Evolutionary conservation across 176 grass and related monocot genomes (phyloP).

Genomic region (sorghum (Sorghum bicolor)): DNA sequence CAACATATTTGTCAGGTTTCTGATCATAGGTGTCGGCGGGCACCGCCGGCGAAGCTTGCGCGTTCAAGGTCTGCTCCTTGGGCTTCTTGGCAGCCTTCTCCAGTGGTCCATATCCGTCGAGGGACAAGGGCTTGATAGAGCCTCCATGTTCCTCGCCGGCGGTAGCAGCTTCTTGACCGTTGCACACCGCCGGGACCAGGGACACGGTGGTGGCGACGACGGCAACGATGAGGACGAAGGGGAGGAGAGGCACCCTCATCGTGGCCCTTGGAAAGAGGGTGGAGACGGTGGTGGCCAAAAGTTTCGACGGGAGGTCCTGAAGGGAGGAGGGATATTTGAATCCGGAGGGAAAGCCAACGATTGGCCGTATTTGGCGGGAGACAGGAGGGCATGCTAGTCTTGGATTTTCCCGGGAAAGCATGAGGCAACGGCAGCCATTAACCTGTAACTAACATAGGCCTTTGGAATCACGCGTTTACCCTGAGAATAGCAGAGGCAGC

Average conservation of each 20-base stretch:
- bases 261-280: background rate
- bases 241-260: slow-evolving; percentile 28
- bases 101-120: background rate
- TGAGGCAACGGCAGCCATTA: background rate
- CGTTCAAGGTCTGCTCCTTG: background rate
- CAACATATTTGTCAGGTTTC: background rate
- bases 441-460: background rate
- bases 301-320: background rate
- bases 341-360: background rate
- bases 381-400: background rate
- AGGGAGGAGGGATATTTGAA: slow-evolving; percentile 3
- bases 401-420: background rate
- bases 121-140: background rate
- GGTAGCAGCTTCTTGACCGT: background rate
- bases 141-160: background rate
- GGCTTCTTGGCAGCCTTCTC: background rate
- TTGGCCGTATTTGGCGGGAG: slow-evolving; percentile 31
- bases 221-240: slow-evolving; percentile 11
- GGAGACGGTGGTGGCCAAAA: background rate
- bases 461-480: background rate
- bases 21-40: background rate
- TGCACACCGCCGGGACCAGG: background rate
- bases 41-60: background rate
- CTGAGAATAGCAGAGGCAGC: background rate
- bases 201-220: background rate